Conservation (phyloP, 2,329 filamentous ascomycete genomes). For the Fusarium sambucinum region DNA sequence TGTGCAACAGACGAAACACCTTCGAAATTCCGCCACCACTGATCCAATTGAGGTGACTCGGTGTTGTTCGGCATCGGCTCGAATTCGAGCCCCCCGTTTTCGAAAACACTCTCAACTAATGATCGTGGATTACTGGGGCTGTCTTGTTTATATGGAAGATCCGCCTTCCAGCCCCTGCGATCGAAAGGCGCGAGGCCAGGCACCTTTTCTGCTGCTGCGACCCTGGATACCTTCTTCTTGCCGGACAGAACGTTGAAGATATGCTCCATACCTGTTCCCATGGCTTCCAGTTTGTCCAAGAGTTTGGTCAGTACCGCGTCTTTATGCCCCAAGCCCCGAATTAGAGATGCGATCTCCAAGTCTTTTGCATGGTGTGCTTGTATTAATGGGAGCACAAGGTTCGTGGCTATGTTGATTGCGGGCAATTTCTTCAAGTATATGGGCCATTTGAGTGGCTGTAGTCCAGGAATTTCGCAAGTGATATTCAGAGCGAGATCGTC, state of each 20-base stretch:
- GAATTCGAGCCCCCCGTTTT: conserved; percentile 50
- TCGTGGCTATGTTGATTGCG: conserved; percentile 58
- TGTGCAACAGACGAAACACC: conserved; percentile 46
- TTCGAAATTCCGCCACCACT: conserved; percentile 64
- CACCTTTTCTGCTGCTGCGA: conserved; percentile 61
- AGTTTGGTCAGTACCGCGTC: conserved; percentile 64
- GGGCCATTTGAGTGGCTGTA: conserved; percentile 74
- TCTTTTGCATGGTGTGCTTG: conserved; percentile 58
- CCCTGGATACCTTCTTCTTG: conserved; percentile 60
- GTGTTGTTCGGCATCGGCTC: conserved; percentile 48
- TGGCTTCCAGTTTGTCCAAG: conserved; percentile 66
- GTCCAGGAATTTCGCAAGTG: conserved; percentile 72
- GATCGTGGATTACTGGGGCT: conserved; percentile 50
- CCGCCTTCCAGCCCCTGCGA: conserved; percentile 54
- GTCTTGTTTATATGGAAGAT: conserved; percentile 43
- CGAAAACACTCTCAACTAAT: conserved; percentile 60
- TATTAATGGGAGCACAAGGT: conserved; percentile 66
- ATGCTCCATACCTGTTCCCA: conserved; percentile 64
- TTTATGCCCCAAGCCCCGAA: conserved; percentile 61
- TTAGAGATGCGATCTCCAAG: conserved; percentile 59
- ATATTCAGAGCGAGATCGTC: conserved; percentile 65
- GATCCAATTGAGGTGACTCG: conserved; percentile 55
- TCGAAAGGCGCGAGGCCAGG: conserved; percentile 65
- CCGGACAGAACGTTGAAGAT: conserved; percentile 65
- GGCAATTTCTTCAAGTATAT: conserved; percentile 66